Evolutionary conservation across 768 basidiomycete species (phyloP).

Genomic region (Hygrophorus russula): DNA sequence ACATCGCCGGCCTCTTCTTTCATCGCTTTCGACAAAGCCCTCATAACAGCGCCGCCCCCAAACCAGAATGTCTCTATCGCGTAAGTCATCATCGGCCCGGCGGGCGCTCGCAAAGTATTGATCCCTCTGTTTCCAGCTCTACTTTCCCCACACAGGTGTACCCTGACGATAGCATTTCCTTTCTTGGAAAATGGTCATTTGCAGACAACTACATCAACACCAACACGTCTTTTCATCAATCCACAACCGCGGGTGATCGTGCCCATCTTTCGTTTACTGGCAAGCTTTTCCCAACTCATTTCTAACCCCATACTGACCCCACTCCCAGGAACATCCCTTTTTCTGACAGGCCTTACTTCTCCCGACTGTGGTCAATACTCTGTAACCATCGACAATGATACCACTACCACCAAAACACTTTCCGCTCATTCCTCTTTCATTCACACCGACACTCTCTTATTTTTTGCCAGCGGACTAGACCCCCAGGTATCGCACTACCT

Average conservation of each 20-base stretch:
- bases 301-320: neutral
- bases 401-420: slow-evolving; percentile 29
- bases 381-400: slow-evolving; percentile 25
- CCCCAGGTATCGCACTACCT: slow-evolving; percentile 36
- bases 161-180: slow-evolving; percentile 14
- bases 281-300: slow-evolving; percentile 14
- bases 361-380: slow-evolving; percentile 47
- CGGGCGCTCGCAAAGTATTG: neutral
- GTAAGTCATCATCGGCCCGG: neutral
- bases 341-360: slow-evolving; percentile 49
- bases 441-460: slow-evolving; percentile 43
- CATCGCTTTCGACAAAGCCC: slow-evolving; percentile 47
- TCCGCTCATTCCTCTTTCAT: slow-evolving; percentile 44
- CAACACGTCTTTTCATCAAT: slow-evolving; percentile 13
- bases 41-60: slow-evolving; percentile 30
- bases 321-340: slow-evolving; percentile 46
- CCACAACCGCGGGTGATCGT: slow-evolving; percentile 33
- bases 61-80: slow-evolving; percentile 13
- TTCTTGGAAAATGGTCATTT: slow-evolving; percentile 46
- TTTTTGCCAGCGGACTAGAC: slow-evolving; percentile 52
- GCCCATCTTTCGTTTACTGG: slow-evolving; percentile 35
- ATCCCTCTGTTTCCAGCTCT: neutral
- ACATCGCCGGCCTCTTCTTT: slow-evolving; percentile 20
- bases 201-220: slow-evolving; percentile 10
- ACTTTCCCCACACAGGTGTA: neutral